These are phyloP conservation scores for Diospyros lotus DNA, from an alignment of 148 eudicot genomes.

Conservation along the genomic window DNA sequence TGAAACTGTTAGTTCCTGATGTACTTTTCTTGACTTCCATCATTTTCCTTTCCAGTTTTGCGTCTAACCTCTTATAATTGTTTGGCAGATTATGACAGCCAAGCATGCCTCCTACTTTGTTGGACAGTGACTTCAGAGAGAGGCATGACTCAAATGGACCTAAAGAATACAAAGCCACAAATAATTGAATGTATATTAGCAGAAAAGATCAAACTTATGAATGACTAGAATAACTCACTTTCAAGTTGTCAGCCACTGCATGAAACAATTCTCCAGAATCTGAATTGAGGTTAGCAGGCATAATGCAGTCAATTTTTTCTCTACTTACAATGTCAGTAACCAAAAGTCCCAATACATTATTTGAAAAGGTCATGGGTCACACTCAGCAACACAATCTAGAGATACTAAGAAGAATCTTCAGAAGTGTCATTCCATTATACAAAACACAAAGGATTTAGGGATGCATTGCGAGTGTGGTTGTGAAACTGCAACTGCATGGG, in stretches of 20 bases:
- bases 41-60: conserved; percentile 51
- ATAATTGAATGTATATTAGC: not conserved
- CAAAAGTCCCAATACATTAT: not conserved
- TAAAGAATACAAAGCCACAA: conserved; percentile 10
- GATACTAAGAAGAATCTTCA: not conserved
- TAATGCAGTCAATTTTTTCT: not conserved
- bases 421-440: not conserved
- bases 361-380: not conserved
- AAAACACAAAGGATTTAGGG: not conserved
- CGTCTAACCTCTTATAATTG: conserved; percentile 49
- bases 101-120: conserved; percentile 43
- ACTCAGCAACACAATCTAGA: not conserved
- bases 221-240: not conserved
- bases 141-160: conserved; percentile 37
- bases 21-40: conserved; percentile 42
- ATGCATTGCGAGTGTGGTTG: not conserved
- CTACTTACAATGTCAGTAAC: not conserved
- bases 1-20: conserved; percentile 36
- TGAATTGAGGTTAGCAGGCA: not conserved
- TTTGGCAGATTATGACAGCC: conserved; percentile 31
- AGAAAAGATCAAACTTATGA: not conserved
- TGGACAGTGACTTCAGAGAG: conserved; percentile 36
- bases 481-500: too few species aligned
- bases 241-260: not conserved
- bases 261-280: not conserved